Conservation (phyloP, 441 rosid species). For the Capsella rubella region DNA sequence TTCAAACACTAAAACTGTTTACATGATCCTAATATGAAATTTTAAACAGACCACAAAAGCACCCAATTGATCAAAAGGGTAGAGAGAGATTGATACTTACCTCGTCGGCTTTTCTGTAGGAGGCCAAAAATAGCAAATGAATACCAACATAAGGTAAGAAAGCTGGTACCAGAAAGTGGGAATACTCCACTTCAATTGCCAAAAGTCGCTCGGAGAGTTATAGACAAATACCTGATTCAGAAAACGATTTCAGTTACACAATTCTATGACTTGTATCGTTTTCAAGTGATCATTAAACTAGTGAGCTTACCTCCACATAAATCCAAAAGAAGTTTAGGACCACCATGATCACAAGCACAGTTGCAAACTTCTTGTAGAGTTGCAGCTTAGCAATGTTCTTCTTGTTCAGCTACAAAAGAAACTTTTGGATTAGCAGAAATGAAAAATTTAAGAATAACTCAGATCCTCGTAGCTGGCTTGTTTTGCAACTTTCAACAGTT, state of each 20-base stretch:
- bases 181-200: conserved; percentile 82
- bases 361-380: conserved; percentile 77
- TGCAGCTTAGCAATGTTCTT: conserved; percentile 79
- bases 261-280: background rate
- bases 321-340: conserved; percentile 83
- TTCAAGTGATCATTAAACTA: conserved; percentile 3
- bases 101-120: conserved; percentile 82
- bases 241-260: conserved; percentile 9
- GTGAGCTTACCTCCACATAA: conserved; percentile 69
- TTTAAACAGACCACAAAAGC: background rate
- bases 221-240: conserved; percentile 67
- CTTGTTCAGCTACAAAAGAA: conserved; percentile 55
- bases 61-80: background rate
- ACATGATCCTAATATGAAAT: background rate
- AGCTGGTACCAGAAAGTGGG: conserved; percentile 79
- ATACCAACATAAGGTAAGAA: conserved; percentile 63
- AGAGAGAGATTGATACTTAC: conserved; percentile 48
- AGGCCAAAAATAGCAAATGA: conserved; percentile 77
- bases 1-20: background rate
- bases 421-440: background rate
- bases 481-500: conserved; percentile 10
- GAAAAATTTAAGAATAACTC: background rate
- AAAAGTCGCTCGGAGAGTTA: conserved; percentile 73
- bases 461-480: background rate
- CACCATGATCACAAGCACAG: conserved; percentile 71